These are phyloP conservation scores for Cetraspora pellucida DNA, from an alignment of 192 early-diverging fungal genomes.

Conservation along the genomic window DNA sequence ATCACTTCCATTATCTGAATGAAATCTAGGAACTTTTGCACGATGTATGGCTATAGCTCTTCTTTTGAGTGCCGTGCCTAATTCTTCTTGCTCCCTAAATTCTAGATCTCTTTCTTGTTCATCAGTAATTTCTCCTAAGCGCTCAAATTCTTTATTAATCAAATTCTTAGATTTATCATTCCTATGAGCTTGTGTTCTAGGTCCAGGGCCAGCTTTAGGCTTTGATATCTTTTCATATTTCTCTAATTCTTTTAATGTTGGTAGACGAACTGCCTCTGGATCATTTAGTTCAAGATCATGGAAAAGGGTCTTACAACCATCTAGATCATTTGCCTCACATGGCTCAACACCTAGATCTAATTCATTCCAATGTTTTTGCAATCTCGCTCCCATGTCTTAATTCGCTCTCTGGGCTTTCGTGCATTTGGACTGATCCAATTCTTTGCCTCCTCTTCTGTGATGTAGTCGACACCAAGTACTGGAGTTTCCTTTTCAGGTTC, in stretches of 20 bases:
- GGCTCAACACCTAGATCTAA: not conserved
- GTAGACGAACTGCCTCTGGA: not conserved
- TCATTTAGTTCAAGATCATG: not conserved
- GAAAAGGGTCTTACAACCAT: not conserved
- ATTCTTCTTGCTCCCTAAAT: no score
- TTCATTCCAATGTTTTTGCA: not conserved
- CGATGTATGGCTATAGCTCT: constrained; percentile 1
- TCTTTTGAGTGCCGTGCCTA: constrained; percentile 13
- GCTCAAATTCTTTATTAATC: no score
- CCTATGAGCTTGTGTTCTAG: no score
- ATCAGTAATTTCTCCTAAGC: no score
- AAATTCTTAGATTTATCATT: no score
- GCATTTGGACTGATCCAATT: not conserved
- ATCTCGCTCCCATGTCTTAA: not conserved
- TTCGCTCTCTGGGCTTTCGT: not conserved
- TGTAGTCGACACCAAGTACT: not conserved
- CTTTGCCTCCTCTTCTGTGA: not conserved
- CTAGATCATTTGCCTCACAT: not conserved
- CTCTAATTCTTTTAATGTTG: not conserved
- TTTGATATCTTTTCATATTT: not conserved
- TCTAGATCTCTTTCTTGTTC: no score
- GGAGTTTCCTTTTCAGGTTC: not conserved
- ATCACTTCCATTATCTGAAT: constrained; percentile 27
- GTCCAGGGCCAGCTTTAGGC: not conserved
- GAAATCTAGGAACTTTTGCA: constrained; percentile 15